Evolutionary conservation across 805 yeast genomes (phyloP).

Genomic region (Torulaspora quercuum): DNA sequence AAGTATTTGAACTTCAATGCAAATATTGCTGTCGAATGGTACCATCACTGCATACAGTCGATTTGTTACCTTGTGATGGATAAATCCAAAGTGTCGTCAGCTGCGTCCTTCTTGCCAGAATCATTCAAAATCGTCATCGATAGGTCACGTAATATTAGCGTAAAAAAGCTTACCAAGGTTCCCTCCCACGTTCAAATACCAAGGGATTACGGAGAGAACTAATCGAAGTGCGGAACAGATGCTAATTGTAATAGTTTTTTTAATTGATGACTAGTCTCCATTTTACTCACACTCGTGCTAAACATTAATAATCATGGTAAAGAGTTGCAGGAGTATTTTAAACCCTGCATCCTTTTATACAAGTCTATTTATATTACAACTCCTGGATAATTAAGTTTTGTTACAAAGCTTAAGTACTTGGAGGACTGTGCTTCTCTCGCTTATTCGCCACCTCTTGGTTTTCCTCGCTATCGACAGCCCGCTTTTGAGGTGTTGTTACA

Average conservation of each 20-base stretch:
- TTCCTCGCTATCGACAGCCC: conserved; percentile 14
- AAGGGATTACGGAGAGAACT: not conserved
- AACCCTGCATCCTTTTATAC: conserved; percentile 3
- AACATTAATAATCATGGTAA: no score
- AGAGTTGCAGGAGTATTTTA: not conserved
- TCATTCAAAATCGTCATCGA: conserved; percentile 23
- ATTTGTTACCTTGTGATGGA: conserved; percentile 17
- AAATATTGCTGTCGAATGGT: conserved; percentile 31
- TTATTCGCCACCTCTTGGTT: conserved; percentile 6
- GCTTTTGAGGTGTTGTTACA: conserved; percentile 11
- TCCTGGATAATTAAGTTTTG: not conserved
- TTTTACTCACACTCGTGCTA: conserved; percentile 1
- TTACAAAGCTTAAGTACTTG: not conserved
- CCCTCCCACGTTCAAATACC: conserved; percentile 19
- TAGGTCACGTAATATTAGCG: conserved; percentile 12
- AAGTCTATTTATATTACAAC: not conserved
- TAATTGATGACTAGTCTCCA: no score
- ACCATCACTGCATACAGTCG: conserved; percentile 21
- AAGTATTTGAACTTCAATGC: conserved; percentile 27
- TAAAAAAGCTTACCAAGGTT: conserved; percentile 11
- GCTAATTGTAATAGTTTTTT: no score
- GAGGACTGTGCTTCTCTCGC: conserved; percentile 7
- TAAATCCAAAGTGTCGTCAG: conserved; percentile 2
- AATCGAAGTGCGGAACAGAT: no score
- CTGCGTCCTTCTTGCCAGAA: conserved; percentile 11